Evolutionary conservation across 805 yeast species (phyloP), one percentile per base, ranked within the genome.

Genomic region (Candida silvicultrix): DNA sequence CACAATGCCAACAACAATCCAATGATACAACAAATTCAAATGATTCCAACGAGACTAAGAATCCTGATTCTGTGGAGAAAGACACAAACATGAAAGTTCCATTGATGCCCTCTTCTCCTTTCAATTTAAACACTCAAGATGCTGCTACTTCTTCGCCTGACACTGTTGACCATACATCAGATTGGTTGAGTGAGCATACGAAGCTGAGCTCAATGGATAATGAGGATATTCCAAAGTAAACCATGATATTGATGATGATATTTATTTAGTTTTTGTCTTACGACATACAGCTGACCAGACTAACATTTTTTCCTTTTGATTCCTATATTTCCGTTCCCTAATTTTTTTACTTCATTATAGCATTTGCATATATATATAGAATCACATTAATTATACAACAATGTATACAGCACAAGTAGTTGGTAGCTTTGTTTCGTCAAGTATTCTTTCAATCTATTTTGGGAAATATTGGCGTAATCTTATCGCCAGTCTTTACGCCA

Each of bases 71-170:
- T 19, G 11, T 16, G 14, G 22, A 35, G 12, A 35, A 35, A 11
- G 22, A 18, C 5, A 19, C 38, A 5, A 37, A 37, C 3, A 2
- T 19, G 11, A 37, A 39, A 10, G 34, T 15, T 23, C 9, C 40
- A 15, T 9, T 23, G 20, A 42, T 43, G 41, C 45, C 45, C 3
- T 43, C 45, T 11, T 43, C 45, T 2, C 45, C 45, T 10, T 21
- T 29, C 5, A 12, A 15, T 31, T 31, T 36, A 22, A 19, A 15
- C 18, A 8, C 18, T 5, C 41, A 42, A 22, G 40, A 25, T 23
- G 25, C 5, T 28, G 8, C 23, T 16, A 22, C 38, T 16, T 19
- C 28, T 11, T 42, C 44, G 4, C 44, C 44, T 18, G 19, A 18
- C 4, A 21, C 25, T 20, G 15, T 25, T 16, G 31, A 22, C n/a